Percentiles rank a stretch among this genome's conserved stretches.
phyloP scores from a whole-genome alignment of 2,329 filamentous ascomycete genomes.

The Akanthomyces dipterigenus region DNA sequence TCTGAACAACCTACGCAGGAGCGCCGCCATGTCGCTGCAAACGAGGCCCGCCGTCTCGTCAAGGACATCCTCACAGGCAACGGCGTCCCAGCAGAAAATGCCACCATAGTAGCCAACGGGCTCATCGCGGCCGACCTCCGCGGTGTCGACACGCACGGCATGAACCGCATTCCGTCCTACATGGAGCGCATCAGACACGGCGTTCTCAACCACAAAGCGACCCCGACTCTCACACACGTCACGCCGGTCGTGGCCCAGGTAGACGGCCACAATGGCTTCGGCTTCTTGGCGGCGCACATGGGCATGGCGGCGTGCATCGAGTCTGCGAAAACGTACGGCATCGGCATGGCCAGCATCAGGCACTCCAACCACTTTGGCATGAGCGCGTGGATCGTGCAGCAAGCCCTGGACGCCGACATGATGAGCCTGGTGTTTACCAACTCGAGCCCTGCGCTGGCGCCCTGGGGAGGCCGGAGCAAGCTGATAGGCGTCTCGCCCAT shows the following conservation, averaged over 20 bases:
- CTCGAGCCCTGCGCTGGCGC: conserved; percentile 64
- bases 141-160: conserved; percentile 71
- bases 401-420: conserved; percentile 65
- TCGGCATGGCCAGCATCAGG: conserved; percentile 69
- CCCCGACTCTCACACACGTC: conserved; percentile 51
- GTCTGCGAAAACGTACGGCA: conserved; percentile 55
- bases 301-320: conserved; percentile 63
- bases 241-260: conserved; percentile 68
- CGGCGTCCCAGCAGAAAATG: conserved; percentile 51
- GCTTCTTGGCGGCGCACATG: conserved; percentile 61
- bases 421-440: conserved; percentile 68
- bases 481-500: conserved; percentile 70
- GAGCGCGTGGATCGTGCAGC: conserved; percentile 72
- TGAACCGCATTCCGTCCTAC: conserved; percentile 73
- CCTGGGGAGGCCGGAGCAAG: conserved; percentile 61
- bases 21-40: conserved; percentile 28
- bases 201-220: conserved; percentile 55
- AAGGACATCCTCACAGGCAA: conserved; percentile 52
- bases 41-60: conserved; percentile 41
- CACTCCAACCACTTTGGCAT: conserved; percentile 81
- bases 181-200: conserved; percentile 64
- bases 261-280: conserved; percentile 65
- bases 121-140: conserved; percentile 70
- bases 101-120: conserved; percentile 56
- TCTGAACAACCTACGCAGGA: conserved; percentile 13